A percentile compares a stretch with the other conserved stretches of the same genome.
Evolutionary conservation across 257 asterid genomes (phyloP).

Genomic region (Thymus mandschuricus): DNA sequence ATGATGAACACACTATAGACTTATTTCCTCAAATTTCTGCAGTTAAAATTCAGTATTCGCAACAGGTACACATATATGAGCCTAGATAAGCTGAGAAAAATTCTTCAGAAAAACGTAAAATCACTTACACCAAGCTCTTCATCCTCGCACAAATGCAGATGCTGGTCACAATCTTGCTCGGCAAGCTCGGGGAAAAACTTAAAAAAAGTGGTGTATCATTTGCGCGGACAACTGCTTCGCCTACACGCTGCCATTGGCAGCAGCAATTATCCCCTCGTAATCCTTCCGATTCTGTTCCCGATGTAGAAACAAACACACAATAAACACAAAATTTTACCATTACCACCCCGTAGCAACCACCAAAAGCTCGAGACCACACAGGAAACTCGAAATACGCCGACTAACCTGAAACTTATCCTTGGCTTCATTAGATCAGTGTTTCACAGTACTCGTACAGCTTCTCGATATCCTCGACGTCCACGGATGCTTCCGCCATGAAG

Average conservation of each 20-base stretch:
- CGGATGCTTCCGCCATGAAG: constrained; percentile 59
- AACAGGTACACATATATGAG: neutral
- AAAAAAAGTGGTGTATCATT: constrained; percentile 82
- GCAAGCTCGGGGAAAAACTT: constrained; percentile 74
- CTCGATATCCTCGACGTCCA: constrained; percentile 78
- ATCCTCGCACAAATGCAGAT: constrained; percentile 73
- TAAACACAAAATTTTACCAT: neutral
- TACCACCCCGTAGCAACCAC: neutral
- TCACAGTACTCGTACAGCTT: constrained; percentile 87
- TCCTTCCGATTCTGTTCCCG: constrained; percentile 63
- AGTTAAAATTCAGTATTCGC: neutral
- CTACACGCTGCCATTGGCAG: constrained; percentile 81
- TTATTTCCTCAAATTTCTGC: no score
- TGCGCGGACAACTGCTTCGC: constrained; percentile 95
- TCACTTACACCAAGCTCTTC: constrained; percentile 81
- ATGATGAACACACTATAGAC: no score
- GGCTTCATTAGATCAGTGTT: constrained; percentile 63
- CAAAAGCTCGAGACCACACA: neutral
- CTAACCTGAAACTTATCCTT: constrained; percentile 79
- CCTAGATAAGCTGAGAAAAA: constrained; percentile 4
- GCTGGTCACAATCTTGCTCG: constrained; percentile 86
- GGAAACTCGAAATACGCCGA: constrained; percentile 10
- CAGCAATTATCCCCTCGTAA: constrained; percentile 81
- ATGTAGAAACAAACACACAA: constrained; percentile 13
- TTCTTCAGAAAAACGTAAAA: neutral